Evolutionary conservation across 805 yeast species (phyloP).

Genomic region (Starmerella gropengiesseri): DNA sequence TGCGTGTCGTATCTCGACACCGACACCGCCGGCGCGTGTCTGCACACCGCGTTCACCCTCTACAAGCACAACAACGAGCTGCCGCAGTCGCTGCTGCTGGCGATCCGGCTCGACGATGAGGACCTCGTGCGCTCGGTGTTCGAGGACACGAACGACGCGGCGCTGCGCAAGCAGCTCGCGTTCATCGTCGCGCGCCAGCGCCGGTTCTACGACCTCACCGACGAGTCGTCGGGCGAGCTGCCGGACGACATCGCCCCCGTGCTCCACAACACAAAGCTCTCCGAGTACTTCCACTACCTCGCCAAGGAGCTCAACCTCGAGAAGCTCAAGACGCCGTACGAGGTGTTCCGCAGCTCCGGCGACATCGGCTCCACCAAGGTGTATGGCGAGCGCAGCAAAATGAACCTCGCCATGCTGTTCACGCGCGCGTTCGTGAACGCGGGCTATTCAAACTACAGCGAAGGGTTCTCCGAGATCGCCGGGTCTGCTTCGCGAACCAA

Average conservation of each 20-base stretch:
- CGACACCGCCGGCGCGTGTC: conserved; percentile 78
- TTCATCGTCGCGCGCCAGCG: conserved; percentile 80
- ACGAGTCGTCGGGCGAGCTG: conserved; percentile 12
- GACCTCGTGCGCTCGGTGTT: conserved; percentile 68
- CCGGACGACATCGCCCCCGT: conserved; percentile 62
- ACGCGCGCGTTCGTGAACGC: conserved; percentile 85
- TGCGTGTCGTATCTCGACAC: conserved; percentile 96
- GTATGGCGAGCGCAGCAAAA: conserved; percentile 71
- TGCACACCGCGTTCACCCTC: conserved; percentile 79
- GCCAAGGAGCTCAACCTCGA: conserved; percentile 78
- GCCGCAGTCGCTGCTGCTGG: conserved; percentile 76
- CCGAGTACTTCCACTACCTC: conserved; percentile 69
- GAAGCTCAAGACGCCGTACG: conserved; percentile 90
- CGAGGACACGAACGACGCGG: conserved; percentile 43
- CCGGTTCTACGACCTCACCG: conserved; percentile 52
- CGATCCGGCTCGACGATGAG: conserved; percentile 79
- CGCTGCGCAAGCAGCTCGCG: conserved; percentile 80
- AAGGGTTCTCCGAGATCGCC: conserved; percentile 49
- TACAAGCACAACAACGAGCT: conserved; percentile 68
- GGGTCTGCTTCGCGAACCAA: conserved; percentile 12
- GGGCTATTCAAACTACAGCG: conserved; percentile 69
- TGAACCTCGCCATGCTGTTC: conserved; percentile 87
- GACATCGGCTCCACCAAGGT: conserved; percentile 35
- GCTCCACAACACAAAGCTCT: conserved; percentile 65
- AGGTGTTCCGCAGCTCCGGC: conserved; percentile 80